These are phyloP conservation scores for Clarireedia sp. DNA, from an alignment of 2,329 filamentous ascomycete species.

Conservation along the genomic window DNA sequence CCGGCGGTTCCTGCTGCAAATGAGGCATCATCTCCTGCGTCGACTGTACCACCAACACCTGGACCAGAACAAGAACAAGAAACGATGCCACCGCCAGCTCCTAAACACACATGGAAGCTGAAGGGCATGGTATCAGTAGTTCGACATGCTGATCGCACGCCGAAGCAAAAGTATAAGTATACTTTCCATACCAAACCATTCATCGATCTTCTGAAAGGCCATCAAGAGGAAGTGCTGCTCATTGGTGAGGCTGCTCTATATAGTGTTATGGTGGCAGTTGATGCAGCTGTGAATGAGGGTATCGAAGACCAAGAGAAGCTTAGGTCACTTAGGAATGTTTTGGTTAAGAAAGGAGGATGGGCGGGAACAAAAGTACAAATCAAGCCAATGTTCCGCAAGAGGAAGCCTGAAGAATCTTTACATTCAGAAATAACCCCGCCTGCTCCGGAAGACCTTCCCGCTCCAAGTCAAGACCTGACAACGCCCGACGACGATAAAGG, in stretches of 20 bases:
- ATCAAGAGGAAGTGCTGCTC: slow-evolving; percentile 91
- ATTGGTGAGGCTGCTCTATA: slow-evolving; percentile 84
- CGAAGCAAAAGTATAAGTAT: slow-evolving; percentile 99
- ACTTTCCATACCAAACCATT: slow-evolving; percentile 97
- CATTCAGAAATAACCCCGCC: not conserved
- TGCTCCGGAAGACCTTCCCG: not conserved
- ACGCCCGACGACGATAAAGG: slow-evolving; percentile 2
- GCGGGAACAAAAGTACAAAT: slow-evolving; percentile 97
- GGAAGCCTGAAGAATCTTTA: slow-evolving; percentile 53
- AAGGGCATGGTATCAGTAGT: slow-evolving; percentile 97
- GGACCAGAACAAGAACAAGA: slow-evolving; percentile 13
- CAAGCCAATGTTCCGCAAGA: slow-evolving; percentile 96
- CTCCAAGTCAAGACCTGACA: not conserved
- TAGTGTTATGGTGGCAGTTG: slow-evolving; percentile 84
- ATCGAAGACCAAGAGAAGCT: slow-evolving; percentile 83
- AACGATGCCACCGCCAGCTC: slow-evolving; percentile 46
- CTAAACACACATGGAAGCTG: slow-evolving; percentile 94
- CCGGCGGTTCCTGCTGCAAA: slow-evolving; percentile 17
- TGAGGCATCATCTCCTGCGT: slow-evolving; percentile 14
- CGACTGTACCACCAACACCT: slow-evolving; percentile 19
- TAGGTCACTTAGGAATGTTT: slow-evolving; percentile 72
- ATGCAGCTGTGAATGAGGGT: slow-evolving; percentile 66
- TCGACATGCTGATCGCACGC: slow-evolving; percentile 90
- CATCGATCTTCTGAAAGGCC: slow-evolving; percentile 86
- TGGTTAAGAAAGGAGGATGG: slow-evolving; percentile 89